Evolutionary conservation across 2,329 filamentous ascomycete genomes (phyloP), one percentile per base, ranked within the genome.

Genomic region (Botrytis byssoidea): DNA sequence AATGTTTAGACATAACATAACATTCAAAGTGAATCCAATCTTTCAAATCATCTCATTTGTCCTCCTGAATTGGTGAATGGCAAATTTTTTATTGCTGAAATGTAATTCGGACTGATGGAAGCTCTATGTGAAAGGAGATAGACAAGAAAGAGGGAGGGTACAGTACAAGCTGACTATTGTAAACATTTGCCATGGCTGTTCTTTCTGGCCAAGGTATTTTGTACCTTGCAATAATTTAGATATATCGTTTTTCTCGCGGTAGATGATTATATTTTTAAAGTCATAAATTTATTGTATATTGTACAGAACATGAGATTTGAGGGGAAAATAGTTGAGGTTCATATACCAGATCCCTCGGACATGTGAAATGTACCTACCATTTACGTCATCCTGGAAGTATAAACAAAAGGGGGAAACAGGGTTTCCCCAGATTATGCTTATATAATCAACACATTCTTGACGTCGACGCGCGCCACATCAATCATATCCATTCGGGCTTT

Each of bases 91-190:
- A 9, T 18, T 32, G n/a, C 9, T 29, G n/a, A 25, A 18, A 14
- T 57, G 3, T n/a, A 29, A 29, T 9, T 29, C 51, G 51, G 51
- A 8, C n/a, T 9, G 3, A 57, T 32, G 51, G n/a, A 57, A 16
- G n/a, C 51, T 18, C 14, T 57, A n/a, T 8, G n/a, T 57, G 14
- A 12, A 9, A 7, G 29, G 14, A 18, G 14, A 29, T 8, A 29
- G 51, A 57, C 14, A 3, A 57, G 51, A 32, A 57, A 29, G 4
- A 57, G n/a, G 40, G 14, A 55, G 73, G n/a, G 60, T 40, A 32
- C 18, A 22, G 67, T 80, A 85, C 83, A 40, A 85, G 81, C 78
- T 85, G 83, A 73, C 83, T 83, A 75, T 84, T 85, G 79, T 84
- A 85, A 37, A 80, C 74, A 61, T 79, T 76, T 32, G 79, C 76